phyloP scores from a whole-genome alignment of 148 eudicot species.

The Rhododendron simsii region DNA sequence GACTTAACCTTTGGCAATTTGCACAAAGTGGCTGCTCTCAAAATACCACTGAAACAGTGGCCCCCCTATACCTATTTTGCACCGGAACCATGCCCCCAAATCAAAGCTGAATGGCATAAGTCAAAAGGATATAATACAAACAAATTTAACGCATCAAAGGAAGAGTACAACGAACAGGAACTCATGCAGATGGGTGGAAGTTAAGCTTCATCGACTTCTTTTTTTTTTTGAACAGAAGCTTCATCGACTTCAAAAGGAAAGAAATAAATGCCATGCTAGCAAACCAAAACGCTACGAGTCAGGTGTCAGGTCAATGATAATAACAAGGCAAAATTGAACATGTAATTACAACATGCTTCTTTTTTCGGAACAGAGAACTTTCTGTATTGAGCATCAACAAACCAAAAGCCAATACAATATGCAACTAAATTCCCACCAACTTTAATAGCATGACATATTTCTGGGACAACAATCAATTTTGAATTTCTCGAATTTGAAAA shows the following conservation, averaged over 20 bases:
- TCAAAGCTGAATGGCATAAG: no score
- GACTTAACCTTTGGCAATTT: no score
- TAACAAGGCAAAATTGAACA: not conserved
- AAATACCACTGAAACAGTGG: no score
- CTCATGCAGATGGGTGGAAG: not conserved
- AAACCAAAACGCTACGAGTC: not conserved
- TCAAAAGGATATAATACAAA: not conserved
- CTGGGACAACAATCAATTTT: not conserved
- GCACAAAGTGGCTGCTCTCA: no score
- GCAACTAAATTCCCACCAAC: not conserved
- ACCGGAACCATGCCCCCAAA: no score
- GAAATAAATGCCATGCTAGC: not conserved
- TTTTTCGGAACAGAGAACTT: not conserved
- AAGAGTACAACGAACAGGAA: not conserved
- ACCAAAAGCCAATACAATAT: not conserved
- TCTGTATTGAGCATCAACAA: not conserved
- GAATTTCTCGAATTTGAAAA: not conserved
- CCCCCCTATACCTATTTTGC: no score
- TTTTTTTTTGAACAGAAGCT: no score
- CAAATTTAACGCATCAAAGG: not conserved
- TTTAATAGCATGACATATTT: not conserved
- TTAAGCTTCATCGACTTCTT: not conserved
- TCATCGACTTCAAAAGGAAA: not conserved
- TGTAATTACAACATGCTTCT: not conserved
- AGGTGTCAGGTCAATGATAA: not conserved